Evolutionary conservation across 306 rosid species (phyloP).

Genomic region (Rosa multiflora): DNA sequence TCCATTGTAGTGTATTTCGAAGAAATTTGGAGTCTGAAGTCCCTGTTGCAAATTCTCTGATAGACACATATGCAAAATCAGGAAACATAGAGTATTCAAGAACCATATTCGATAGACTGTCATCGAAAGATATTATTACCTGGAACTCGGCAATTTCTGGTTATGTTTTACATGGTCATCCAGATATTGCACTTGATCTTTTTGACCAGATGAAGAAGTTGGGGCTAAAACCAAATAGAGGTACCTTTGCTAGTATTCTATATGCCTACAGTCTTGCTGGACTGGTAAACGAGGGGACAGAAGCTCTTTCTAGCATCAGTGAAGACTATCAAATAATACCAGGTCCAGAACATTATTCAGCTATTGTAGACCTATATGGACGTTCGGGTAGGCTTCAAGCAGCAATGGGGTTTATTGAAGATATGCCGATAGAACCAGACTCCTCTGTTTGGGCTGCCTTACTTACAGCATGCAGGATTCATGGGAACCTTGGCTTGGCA

Average conservation of each 20-base stretch:
- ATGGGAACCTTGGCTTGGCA: constrained; percentile 58
- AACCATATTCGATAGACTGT: constrained; percentile 63
- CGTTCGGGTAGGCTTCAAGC: constrained; percentile 82
- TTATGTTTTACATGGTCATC: constrained; percentile 68
- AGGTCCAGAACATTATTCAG: constrained; percentile 75
- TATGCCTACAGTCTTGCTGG: constrained; percentile 71
- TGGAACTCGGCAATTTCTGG: constrained; percentile 83
- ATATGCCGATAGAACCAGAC: constrained; percentile 76
- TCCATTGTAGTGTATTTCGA: constrained; percentile 73
- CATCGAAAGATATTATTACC: constrained; percentile 67
- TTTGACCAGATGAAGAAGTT: constrained; percentile 61
- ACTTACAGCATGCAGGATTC: constrained; percentile 75
- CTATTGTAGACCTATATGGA: constrained; percentile 72
- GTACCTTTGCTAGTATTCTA: constrained; percentile 69
- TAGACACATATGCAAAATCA: constrained; percentile 81
- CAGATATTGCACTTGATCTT: constrained; percentile 60
- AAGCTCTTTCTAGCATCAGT: constrained; percentile 52
- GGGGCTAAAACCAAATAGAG: constrained; percentile 67
- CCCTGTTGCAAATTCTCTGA: constrained; percentile 60
- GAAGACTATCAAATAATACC: constrained; percentile 59
- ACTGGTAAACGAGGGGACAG: constrained; percentile 66
- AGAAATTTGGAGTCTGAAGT: constrained; percentile 58
- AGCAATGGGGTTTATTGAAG: constrained; percentile 63
- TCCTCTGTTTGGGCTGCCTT: constrained; percentile 67
- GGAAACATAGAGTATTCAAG: constrained; percentile 67